Percentiles rank a stretch among this genome's conserved stretches.
Conservation (phyloP, 805 yeast genomes). For the Hyphopichia homilentoma region DNA sequence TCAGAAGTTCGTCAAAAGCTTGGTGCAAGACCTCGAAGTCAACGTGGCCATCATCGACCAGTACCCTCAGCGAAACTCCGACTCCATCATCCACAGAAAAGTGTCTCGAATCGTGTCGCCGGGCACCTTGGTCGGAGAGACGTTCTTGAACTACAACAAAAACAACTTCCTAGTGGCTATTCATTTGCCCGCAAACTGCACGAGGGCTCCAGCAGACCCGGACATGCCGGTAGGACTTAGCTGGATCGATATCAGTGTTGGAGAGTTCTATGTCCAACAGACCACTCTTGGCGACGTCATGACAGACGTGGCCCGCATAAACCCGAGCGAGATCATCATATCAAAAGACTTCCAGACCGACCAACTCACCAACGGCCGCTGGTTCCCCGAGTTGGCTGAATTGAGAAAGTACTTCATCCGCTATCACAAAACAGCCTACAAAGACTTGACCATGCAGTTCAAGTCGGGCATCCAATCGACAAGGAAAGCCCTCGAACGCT, state of each 20-base stretch:
- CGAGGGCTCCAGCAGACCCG: conserved; percentile 34
- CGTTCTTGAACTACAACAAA: conserved; percentile 66
- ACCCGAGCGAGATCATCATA: conserved; percentile 76
- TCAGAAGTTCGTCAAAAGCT: conserved; percentile 65
- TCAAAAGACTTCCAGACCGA: conserved; percentile 41
- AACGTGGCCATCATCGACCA: conserved; percentile 88
- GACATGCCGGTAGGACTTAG: conserved; percentile 60
- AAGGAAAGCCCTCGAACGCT: conserved; percentile 29
- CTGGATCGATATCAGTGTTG: conserved; percentile 89
- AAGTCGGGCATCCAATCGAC: conserved; percentile 31
- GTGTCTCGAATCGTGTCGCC: conserved; percentile 83
- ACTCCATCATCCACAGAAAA: conserved; percentile 54
- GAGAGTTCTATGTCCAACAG: conserved; percentile 68
- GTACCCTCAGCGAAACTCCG: conserved; percentile 20
- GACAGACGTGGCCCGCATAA: conserved; percentile 71
- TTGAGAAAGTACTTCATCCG: conserved; percentile 59
- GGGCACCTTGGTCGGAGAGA: conserved; percentile 88
- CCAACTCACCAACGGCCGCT: conserved; percentile 41
- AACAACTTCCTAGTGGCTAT: conserved; percentile 71
- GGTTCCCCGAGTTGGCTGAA: conserved; percentile 59
- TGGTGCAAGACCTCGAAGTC: conserved; percentile 65
- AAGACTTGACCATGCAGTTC: conserved; percentile 29
- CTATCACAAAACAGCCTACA: conserved; percentile 36
- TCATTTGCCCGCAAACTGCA: conserved; percentile 50
- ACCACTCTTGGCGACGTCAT: conserved; percentile 57